Evolutionary conservation across 371 early-diverging fungal species (phyloP).

Genomic region (Mortierella sp.): DNA sequence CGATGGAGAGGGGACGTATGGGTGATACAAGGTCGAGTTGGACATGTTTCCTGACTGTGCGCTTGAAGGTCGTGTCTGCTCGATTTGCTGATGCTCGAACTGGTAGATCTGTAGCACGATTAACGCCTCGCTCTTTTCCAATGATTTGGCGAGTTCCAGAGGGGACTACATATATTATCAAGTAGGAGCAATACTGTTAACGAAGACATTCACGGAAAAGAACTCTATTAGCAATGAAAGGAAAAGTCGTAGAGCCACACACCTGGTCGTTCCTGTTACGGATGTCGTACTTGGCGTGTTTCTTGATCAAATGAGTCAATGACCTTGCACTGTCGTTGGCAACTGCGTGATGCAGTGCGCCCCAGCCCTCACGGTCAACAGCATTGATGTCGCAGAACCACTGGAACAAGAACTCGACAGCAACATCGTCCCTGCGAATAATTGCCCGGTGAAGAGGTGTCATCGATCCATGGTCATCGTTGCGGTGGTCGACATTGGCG

Average conservation of each 20-base stretch:
- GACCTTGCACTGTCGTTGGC: constrained; percentile 75
- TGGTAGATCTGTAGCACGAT: constrained; percentile 58
- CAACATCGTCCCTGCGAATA: constrained; percentile 67
- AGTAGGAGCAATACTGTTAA: neutral
- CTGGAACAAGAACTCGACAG: constrained; percentile 79
- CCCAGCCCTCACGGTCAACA: constrained; percentile 75
- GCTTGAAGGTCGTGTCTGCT: constrained; percentile 55
- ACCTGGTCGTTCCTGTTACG: constrained; percentile 71
- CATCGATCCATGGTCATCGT: constrained; percentile 64
- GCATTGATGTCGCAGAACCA: constrained; percentile 79
- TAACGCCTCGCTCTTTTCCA: constrained; percentile 57
- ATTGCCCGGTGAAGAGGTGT: constrained; percentile 79
- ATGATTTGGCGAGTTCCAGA: constrained; percentile 73
- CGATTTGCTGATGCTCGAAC: constrained; percentile 55
- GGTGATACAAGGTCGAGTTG: constrained; percentile 31
- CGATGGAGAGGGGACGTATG: constrained; percentile 45
- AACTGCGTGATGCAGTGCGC: constrained; percentile 86
- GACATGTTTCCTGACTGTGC: constrained; percentile 51
- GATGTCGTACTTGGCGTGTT: constrained; percentile 78
- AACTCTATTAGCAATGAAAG: neutral
- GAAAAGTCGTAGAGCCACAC: neutral
- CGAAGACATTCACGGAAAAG: neutral
- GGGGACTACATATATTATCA: constrained; percentile 64
- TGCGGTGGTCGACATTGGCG: constrained; percentile 80
- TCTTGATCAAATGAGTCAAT: constrained; percentile 75